Percentiles rank a stretch among this genome's conserved stretches.
phyloP scores from a whole-genome alignment of 805 yeast species.

The Pichia nakasei region DNA sequence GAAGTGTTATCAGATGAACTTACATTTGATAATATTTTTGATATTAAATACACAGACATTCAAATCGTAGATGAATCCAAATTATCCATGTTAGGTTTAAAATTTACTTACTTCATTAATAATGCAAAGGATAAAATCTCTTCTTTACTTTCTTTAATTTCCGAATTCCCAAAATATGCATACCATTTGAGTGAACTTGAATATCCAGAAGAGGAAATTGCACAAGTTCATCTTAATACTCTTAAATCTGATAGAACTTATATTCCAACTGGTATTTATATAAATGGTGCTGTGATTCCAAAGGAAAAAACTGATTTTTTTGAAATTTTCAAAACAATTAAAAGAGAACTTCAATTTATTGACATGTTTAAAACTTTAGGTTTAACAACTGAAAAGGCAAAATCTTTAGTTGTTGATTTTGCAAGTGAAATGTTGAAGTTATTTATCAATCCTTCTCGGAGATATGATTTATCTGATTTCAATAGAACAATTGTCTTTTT shows the following conservation, averaged over 20 bases:
- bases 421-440: conserved; percentile 18
- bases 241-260: conserved; percentile 6
- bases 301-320: conserved; percentile 35
- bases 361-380: conserved; percentile 25
- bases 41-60: conserved; percentile 22
- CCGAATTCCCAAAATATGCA: conserved; percentile 50
- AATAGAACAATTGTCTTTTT: conserved; percentile 48
- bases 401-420: conserved; percentile 32
- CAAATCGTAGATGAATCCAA: conserved; percentile 25
- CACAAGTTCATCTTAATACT: background rate
- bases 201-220: conserved; percentile 8
- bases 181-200: conserved; percentile 26
- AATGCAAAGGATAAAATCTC: conserved; percentile 26
- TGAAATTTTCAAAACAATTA: conserved; percentile 31
- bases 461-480: conserved; percentile 19
- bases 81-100: conserved; percentile 31
- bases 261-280: conserved; percentile 39
- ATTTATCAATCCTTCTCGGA: conserved; percentile 10
- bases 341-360: conserved; percentile 25
- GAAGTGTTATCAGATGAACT: background rate
- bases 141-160: conserved; percentile 31
- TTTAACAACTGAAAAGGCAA: conserved; percentile 26
- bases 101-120: conserved; percentile 33
- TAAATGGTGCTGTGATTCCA: conserved; percentile 63
- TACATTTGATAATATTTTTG: background rate